These are phyloP conservation scores for Metschnikowia sp. DNA, from an alignment of 805 yeast genomes.

Conservation along the genomic window DNA sequence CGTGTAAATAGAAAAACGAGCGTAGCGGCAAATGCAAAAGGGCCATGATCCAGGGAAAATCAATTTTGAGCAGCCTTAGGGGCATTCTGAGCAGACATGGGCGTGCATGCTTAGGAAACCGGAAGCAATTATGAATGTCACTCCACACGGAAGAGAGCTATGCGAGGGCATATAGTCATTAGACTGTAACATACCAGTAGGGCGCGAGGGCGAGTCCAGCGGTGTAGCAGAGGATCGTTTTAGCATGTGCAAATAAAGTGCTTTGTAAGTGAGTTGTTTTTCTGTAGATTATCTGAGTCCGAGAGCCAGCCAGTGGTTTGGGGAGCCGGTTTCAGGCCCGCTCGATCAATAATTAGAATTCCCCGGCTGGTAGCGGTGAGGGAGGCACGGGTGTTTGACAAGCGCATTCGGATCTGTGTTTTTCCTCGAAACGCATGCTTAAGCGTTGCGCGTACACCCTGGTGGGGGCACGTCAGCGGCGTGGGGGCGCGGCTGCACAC, in stretches of 20 bases:
- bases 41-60: too few species aligned
- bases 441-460: too few species aligned
- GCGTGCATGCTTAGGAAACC: too few species aligned
- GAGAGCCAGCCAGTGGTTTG: background rate
- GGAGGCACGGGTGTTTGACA: slow-evolving; percentile 3
- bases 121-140: background rate
- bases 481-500: background rate
- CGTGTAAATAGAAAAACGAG: too few species aligned
- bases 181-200: slow-evolving; percentile 2
- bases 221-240: slow-evolving; percentile 5
- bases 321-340: background rate
- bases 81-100: too few species aligned
- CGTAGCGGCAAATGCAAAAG: too few species aligned
- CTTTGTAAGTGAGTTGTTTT: background rate
- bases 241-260: slow-evolving; percentile 2
- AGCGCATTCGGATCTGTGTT: background rate
- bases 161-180: background rate
- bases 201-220: slow-evolving; percentile 4
- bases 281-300: background rate
- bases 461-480: background rate
- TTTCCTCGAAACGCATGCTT: background rate
- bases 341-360: background rate
- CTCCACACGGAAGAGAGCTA: background rate
- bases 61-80: too few species aligned
- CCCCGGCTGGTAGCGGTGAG: slow-evolving; percentile 4